Conservation (phyloP, 2,329 filamentous ascomycete genomes). For the Penicillium sp. region DNA sequence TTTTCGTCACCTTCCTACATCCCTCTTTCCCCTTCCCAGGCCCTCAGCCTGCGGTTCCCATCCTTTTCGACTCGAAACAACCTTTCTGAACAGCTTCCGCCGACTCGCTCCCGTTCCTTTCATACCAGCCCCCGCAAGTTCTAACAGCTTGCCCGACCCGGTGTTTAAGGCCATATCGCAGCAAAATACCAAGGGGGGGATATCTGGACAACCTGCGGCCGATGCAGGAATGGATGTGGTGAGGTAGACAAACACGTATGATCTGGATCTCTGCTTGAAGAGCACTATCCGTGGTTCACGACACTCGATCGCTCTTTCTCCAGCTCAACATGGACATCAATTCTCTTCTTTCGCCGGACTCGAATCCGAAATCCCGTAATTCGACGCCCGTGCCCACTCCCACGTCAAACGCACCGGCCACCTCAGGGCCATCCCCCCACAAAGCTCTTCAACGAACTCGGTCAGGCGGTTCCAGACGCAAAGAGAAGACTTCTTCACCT, state of each 20-base stretch:
- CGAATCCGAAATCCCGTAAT: constrained; percentile 39
- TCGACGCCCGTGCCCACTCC: constrained; percentile 32
- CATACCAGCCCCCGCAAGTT: constrained; percentile 2
- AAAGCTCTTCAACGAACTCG: constrained; percentile 41
- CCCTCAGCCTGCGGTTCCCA: constrained; percentile 17
- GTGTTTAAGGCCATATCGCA: constrained; percentile 11
- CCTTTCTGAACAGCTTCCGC: constrained; percentile 11
- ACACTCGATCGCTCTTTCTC: constrained; percentile 9
- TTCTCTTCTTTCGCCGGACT: constrained; percentile 48
- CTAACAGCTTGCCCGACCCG: not conserved
- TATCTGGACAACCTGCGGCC: constrained; percentile 26
- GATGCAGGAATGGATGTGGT: constrained; percentile 41
- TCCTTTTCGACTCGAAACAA: constrained; percentile 6
- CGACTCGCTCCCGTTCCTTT: constrained; percentile 1
- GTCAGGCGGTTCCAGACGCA: constrained; percentile 30
- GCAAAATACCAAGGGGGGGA: constrained; percentile 13
- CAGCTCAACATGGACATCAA: constrained; percentile 47
- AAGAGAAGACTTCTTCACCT: constrained; percentile 43
- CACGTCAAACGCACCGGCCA: constrained; percentile 27
- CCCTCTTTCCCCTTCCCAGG: constrained; percentile 15
- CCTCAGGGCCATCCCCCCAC: constrained; percentile 34
- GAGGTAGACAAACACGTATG: constrained; percentile 32
- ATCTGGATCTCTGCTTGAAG: constrained; percentile 25
- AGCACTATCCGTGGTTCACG: constrained; percentile 23
- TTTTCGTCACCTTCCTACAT: constrained; percentile 19